Base-by-base conservation (phyloP, 139 green algal genomes). In the Nannochloris sp. region DNA sequence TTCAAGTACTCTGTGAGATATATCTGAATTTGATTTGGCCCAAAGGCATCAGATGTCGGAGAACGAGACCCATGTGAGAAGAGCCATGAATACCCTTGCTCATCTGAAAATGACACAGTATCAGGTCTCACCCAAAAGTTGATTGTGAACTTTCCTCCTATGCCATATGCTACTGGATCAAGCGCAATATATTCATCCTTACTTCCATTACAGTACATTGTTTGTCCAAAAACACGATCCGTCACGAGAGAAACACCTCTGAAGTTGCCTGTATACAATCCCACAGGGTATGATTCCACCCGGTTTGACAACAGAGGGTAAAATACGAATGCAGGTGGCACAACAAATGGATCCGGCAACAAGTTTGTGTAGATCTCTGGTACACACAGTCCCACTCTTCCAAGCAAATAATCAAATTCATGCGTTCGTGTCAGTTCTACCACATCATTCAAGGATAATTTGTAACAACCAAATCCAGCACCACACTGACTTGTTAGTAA, bases 81-180 rank as follows among this genome's bases (percentile, higher is more conserved):
- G 3, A 89, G 12, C 64, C 88, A 90, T 34, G 76, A 37, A 57
- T 80, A 79, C 12, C 37, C 16, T 44, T 34, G 27, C n/a, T 53
- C 9, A 53, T 40, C 34, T 55, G 60, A 53, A 29, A 21, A 27
- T 23, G 57, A 44, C 12, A 60, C 61, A 31, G 44, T 58, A 31
- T 61, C 61, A 4, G 73, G 48, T 44, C 63, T 78, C 51, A 85
- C 60, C 82, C 82, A 88, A 3, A 88, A n/a, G 53, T 81, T 85
- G 19, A 88, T 21, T 2, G 81, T 61, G 55, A 86, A 84, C 43
- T 67, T 49, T 12, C 82, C 81, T 4, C 49, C 62, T 15, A 60
- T 60, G 0, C 61, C 61, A 21, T 78, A 78, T 14, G 55, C 27
- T 11, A 82, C 67, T 0, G 72, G 37, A 53, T 76, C 64, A 21